phyloP scores from a whole-genome alignment of 1,139 yeast species.

The Pichia cactophila region DNA sequence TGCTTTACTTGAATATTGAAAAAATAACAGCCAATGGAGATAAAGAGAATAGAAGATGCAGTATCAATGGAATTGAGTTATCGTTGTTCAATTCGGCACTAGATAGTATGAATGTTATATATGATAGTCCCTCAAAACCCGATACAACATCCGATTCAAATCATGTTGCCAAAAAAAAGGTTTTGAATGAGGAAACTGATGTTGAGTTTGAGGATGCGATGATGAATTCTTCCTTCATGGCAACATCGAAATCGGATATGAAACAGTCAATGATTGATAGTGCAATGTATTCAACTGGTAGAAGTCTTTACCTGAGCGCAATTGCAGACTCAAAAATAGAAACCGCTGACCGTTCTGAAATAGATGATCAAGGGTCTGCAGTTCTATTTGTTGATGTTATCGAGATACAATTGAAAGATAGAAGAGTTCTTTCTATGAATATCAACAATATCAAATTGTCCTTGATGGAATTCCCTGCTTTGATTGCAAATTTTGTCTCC shows the following conservation, averaged over 20 bases:
- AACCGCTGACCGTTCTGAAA: constrained; percentile 1
- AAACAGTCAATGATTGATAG: constrained; percentile 48
- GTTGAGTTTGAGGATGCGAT: constrained; percentile 22
- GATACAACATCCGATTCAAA: no score
- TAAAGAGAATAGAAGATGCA: constrained; percentile 17
- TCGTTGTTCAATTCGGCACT: neutral
- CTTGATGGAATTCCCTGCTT: constrained; percentile 30
- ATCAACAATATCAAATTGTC: constrained; percentile 42
- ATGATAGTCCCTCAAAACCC: neutral
- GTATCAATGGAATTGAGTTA: neutral
- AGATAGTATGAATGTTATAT: neutral
- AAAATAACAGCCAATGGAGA: constrained; percentile 33
- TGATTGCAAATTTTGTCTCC: constrained; percentile 15
- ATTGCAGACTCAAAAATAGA: constrained; percentile 31
- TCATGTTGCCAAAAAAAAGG: neutral
- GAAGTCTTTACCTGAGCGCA: constrained; percentile 79
- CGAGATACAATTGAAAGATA: neutral
- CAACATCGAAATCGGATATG: constrained; percentile 29
- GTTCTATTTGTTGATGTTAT: constrained; percentile 2
- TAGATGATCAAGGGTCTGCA: constrained; percentile 4
- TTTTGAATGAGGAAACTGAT: constrained; percentile 8
- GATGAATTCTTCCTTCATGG: constrained; percentile 32
- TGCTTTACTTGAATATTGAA: constrained; percentile 37
- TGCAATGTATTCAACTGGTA: constrained; percentile 55
- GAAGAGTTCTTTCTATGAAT: constrained; percentile 24